Percentiles rank a stretch among this genome's conserved stretches.
These are phyloP conservation scores for Austroboletus novae-zelandiae DNA, from an alignment of 1,284 basidiomycete species.

Conservation along the genomic window DNA sequence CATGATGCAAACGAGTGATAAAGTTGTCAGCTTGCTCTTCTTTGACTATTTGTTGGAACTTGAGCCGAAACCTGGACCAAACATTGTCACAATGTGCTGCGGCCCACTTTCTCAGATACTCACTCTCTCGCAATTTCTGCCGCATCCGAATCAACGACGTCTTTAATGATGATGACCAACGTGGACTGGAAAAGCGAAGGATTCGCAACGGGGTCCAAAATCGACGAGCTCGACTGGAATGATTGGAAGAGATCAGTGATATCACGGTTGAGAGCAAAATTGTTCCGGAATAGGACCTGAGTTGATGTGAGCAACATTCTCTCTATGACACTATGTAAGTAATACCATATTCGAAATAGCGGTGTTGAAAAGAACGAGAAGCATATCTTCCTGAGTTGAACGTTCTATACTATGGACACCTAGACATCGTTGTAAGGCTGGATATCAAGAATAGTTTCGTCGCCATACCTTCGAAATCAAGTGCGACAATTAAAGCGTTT, in stretches of 20 bases:
- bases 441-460: too few species aligned
- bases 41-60: constrained; percentile 54
- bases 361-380: constrained; percentile 62
- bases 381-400: constrained; percentile 60
- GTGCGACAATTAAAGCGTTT: constrained; percentile 51
- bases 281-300: constrained; percentile 62
- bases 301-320: neutral
- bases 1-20: constrained; percentile 53
- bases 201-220: constrained; percentile 57
- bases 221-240: constrained; percentile 58
- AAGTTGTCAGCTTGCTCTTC: constrained; percentile 62
- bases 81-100: neutral
- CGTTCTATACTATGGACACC: constrained; percentile 19
- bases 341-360: constrained; percentile 50
- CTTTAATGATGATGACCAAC: constrained; percentile 63
- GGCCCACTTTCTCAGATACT: constrained; percentile 8
- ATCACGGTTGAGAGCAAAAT: constrained; percentile 58
- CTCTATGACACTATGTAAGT: too few species aligned
- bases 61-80: constrained; percentile 44
- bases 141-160: constrained; percentile 57
- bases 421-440: too few species aligned
- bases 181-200: constrained; percentile 58
- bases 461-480: constrained; percentile 58
- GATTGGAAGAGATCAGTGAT: constrained; percentile 61
- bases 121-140: constrained; percentile 56